Evolutionary conservation across 2,329 filamentous ascomycete species (phyloP), one percentile per base, ranked within the genome.

Genomic region (Colletotrichum tropicale): DNA sequence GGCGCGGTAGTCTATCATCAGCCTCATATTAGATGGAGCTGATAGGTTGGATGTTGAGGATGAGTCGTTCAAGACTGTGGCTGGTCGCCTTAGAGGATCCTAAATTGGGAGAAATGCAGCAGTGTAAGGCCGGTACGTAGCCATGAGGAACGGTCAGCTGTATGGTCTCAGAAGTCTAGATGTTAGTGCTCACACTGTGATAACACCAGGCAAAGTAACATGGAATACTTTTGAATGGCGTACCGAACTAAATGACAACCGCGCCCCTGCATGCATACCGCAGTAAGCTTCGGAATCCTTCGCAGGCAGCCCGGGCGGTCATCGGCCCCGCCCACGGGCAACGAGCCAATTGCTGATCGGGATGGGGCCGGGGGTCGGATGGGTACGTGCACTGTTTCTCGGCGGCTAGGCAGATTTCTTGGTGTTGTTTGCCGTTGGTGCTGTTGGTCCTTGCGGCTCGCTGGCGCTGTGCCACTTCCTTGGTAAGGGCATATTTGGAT

Each of bases 141-240:
- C 8, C 13, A 21, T 15, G 9, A 16, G 55, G 55, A 18, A 58
- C 21, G 8, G 52, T 15, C 26, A 18, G 21, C 4, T 9, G 7
- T 16, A 3, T 56, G 12, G 21, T 21, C 58, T 32, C 43, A 52
- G n/a, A 52, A 52, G 43, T 52, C 43, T 13, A 21, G 43, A 12
- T 52, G 43, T 52, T 52, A 52, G 43, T 52, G n/a, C 10, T 24
- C 5, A 21, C n/a, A 8, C 6, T 1, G 2, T 13, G n/a, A 8
- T 1, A 0, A 3, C 0, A 0, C 6, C 43, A 2, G 3, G n/a
- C 3, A 52, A 8, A 13, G 6, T 21, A 52, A 52, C 43, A 8
- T 8, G n/a, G 12, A 21, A 6, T 52, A 52, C 43, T 52, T 52
- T 21, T 4, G 6, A 6, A 12, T 6, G 4, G 32, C 9, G 30